These are phyloP conservation scores for Chloranthus sessilifolius DNA, from an alignment of 164 flowering plant genomes.

Conservation along the genomic window DNA sequence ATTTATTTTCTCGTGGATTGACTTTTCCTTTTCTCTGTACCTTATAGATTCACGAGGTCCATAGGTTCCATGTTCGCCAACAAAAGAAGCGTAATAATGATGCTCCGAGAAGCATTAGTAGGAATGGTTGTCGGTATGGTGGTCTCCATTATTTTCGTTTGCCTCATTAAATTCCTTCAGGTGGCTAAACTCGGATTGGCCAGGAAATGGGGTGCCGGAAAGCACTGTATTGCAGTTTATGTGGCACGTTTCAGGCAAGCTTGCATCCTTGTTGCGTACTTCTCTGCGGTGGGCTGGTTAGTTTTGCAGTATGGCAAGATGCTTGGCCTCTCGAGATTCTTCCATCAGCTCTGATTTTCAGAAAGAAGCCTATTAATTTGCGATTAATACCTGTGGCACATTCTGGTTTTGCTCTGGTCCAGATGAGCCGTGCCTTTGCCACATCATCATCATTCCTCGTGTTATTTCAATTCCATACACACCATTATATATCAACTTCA, in stretches of 20 bases:
- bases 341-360: slow-evolving; percentile 3
- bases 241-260: slow-evolving; percentile 23
- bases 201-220: slow-evolving; percentile 6
- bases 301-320: slow-evolving; percentile 41
- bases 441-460: too few species aligned
- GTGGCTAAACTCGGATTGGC: slow-evolving; percentile 20
- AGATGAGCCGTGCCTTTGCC: too few species aligned
- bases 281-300: slow-evolving; percentile 57
- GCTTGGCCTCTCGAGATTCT: slow-evolving; percentile 35
- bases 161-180: slow-evolving; percentile 28
- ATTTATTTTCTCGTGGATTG: not conserved
- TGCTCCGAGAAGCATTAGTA: slow-evolving; percentile 34
- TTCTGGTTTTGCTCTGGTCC: too few species aligned
- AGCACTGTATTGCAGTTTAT: slow-evolving; percentile 9
- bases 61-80: slow-evolving; percentile 25
- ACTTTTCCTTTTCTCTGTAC: not conserved
- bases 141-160: slow-evolving; percentile 36
- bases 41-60: slow-evolving; percentile 38
- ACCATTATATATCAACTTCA: too few species aligned
- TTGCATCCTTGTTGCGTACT: slow-evolving; percentile 49
- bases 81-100: slow-evolving; percentile 12
- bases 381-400: too few species aligned
- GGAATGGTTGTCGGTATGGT: slow-evolving; percentile 49
- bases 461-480: too few species aligned
- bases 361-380: slow-evolving; percentile 4